A percentile compares a stretch with the other conserved stretches of the same genome.
Conservation (phyloP, 306 rosid genomes). For the Sechiopsis laciniata region DNA sequence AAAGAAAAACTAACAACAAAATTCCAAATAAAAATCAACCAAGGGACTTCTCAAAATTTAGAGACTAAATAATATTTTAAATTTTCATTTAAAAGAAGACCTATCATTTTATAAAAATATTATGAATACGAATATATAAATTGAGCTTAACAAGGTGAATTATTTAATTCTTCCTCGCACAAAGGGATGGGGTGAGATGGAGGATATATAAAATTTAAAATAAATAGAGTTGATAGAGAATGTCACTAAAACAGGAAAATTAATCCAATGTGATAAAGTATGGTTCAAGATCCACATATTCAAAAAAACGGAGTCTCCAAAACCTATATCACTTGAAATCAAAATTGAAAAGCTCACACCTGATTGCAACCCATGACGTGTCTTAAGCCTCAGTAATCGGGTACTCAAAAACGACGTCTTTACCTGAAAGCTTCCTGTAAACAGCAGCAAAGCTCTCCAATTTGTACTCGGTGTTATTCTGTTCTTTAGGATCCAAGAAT, state of each 20-base stretch:
- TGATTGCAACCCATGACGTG: conserved; percentile 13
- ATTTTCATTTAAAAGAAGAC: too few relatives aligned
- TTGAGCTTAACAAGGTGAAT: too few relatives aligned
- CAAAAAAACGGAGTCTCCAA: neutral
- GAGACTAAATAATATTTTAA: too few relatives aligned
- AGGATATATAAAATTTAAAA: neutral
- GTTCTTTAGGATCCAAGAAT: conserved; percentile 79
- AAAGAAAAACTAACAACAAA: too few relatives aligned
- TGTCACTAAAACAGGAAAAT: neutral
- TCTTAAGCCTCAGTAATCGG: conserved; percentile 56
- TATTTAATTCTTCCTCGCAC: too few relatives aligned
- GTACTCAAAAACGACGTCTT: conserved; percentile 78
- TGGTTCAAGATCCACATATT: conserved; percentile 4
- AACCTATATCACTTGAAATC: conserved; percentile 21
- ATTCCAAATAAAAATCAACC: too few relatives aligned
- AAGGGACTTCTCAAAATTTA: too few relatives aligned
- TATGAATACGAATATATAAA: too few relatives aligned
- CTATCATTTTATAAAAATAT: too few relatives aligned
- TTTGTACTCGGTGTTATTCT: conserved; percentile 77
- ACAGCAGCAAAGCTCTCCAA: conserved; percentile 77
- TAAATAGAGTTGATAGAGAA: neutral
- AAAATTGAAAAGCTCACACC: conserved; percentile 22
- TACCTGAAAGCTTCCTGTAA: conserved; percentile 76
- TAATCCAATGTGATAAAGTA: conserved; percentile 14
- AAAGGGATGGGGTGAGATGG: neutral